Evolutionary conservation across 768 basidiomycete genomes (phyloP).

Genomic region (Coprinellus micaceus): DNA sequence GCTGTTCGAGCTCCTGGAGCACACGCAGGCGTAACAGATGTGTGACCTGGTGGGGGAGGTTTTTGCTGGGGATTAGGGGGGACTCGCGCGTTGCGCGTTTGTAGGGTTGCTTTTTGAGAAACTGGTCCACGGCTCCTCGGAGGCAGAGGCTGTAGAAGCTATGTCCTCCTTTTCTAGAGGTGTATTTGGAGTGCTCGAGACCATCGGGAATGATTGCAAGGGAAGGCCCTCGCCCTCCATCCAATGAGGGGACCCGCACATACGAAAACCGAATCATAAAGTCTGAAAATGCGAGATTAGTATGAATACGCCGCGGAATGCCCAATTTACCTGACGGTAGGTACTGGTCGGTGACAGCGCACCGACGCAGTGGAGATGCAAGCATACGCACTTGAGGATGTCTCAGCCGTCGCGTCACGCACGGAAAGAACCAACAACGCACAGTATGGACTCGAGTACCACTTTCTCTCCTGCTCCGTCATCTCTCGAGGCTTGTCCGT

Average conservation of each 20-base stretch:
- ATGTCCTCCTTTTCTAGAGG: slow-evolving; percentile 39
- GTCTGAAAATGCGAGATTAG: slow-evolving; percentile 36
- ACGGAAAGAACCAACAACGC: slow-evolving; percentile 18
- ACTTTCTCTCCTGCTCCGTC: slow-evolving; percentile 56
- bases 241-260: slow-evolving; percentile 36
- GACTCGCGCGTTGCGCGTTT: slow-evolving; percentile 30
- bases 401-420: background rate
- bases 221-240: slow-evolving; percentile 10
- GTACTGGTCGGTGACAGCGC: slow-evolving; percentile 12
- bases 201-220: slow-evolving; percentile 48
- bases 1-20: slow-evolving; percentile 68
- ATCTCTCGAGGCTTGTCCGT: slow-evolving; percentile 50
- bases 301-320: background rate
- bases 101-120: slow-evolving; percentile 33
- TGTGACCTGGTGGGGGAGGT: slow-evolving; percentile 49
- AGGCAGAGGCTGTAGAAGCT: slow-evolving; percentile 61
- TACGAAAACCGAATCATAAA: slow-evolving; percentile 61
- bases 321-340: slow-evolving; percentile 14
- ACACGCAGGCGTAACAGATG: slow-evolving; percentile 71
- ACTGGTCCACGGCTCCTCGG: slow-evolving; percentile 41
- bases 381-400: slow-evolving; percentile 18
- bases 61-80: slow-evolving; percentile 32
- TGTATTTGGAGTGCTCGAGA: slow-evolving; percentile 62
- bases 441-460: slow-evolving; percentile 81
- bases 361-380: slow-evolving; percentile 12